Conservation (phyloP, 169 alveolate genomes). For the Plasmodium gaboni region DNA sequence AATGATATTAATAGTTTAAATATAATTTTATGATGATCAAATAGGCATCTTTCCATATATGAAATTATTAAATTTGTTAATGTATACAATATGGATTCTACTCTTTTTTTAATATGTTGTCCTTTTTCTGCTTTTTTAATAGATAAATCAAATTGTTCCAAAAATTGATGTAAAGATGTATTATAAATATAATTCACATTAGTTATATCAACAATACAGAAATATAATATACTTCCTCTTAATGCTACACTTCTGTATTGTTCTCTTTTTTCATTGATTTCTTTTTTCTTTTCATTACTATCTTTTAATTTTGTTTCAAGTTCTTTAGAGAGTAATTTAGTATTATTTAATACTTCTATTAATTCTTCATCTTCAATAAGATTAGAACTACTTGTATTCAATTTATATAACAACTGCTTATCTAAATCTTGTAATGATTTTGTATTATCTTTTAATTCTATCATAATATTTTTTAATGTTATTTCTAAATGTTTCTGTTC, state of each 20-base stretch:
- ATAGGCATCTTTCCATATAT: slow-evolving; percentile 96
- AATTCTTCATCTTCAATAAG: slow-evolving; percentile 96
- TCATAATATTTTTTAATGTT: slow-evolving; percentile 91
- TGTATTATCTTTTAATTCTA: slow-evolving; percentile 93
- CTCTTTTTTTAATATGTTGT: slow-evolving; percentile 95
- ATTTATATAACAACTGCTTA: slow-evolving; percentile 93
- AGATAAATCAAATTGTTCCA: slow-evolving; percentile 94
- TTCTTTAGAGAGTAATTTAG: slow-evolving; percentile 94
- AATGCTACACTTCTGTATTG: slow-evolving; percentile 96
- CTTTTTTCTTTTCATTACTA: slow-evolving; percentile 86
- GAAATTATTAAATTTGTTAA: slow-evolving; percentile 87
- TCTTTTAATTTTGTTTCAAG: slow-evolving; percentile 92
- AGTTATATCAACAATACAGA: slow-evolving; percentile 95
- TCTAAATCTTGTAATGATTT: slow-evolving; percentile 94
- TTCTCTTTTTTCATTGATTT: slow-evolving; percentile 96
- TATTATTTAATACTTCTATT: slow-evolving; percentile 93
- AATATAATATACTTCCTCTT: slow-evolving; percentile 95
- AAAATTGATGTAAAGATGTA: slow-evolving; percentile 95
- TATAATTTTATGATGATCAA: slow-evolving; percentile 96
- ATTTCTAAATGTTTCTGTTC: slow-evolving; percentile 95
- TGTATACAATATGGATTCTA: slow-evolving; percentile 76
- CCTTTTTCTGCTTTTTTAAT: slow-evolving; percentile 94
- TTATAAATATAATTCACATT: slow-evolving; percentile 96
- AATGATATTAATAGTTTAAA: slow-evolving; percentile 94
- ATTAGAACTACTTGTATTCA: slow-evolving; percentile 94